Evolutionary conservation across 2,329 filamentous ascomycete genomes (phyloP), one percentile per base, ranked within the genome.

Genomic region (Penicillium brasilianum): DNA sequence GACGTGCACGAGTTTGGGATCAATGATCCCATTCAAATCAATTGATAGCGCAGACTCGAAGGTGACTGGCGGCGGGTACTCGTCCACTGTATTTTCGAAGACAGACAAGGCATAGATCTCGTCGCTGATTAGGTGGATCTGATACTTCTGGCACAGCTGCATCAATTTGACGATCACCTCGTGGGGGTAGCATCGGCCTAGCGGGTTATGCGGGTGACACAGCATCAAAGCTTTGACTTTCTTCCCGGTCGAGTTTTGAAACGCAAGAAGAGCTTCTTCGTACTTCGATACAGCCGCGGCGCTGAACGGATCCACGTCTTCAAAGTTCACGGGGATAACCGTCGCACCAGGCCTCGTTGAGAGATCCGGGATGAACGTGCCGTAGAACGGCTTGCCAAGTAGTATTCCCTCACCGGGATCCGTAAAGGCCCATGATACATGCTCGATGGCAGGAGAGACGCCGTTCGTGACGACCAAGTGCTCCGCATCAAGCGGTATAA

Each of bases 101-200:
- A 82, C 73, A 0, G 84, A 86, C 4, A 85, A 68, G 1, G 84
- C 85, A 66, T 87, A 87, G 41, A 88, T 82, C 67, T 88, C 85
- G 68, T 88, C 85, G 65, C 80, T 82, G 70, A 87, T 79, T 39
- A 87, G 73, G 65, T 87, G 84, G 4, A 87, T 72, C 2, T 76
- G 63, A 63, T 86, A 73, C 57, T 78, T 77, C 55, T 83, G 74
- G 65, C 84, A 87, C 34, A 87, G 66, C 2, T 69, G 66, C 77
- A 86, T 79, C 22, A 84, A 71, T 7, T 72, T 73, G 0, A 79
- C 61, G 9, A 85, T 63, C 4, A 75, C 73, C 2, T 71, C 67
- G 2, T 74, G 75, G 4, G 81, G 60, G 63, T 83, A 83, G 69
- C 81, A 83, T 6, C 79, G 73, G 0, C 83, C 83, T 0, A 85